Base-by-base conservation (phyloP, 306 rosid species). In the Dalbergia cultrata region DNA sequence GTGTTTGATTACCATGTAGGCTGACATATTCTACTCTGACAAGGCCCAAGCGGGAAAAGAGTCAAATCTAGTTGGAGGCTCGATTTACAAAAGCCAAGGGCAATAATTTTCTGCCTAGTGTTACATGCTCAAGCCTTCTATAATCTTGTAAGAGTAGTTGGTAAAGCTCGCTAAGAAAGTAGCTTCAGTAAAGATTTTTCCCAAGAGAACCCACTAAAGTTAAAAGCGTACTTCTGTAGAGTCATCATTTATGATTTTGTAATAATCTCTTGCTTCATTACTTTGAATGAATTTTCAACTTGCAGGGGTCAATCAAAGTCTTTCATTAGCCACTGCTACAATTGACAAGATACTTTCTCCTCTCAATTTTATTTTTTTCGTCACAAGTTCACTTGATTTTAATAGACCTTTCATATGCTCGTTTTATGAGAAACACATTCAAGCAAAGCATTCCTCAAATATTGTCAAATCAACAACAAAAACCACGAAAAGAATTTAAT, bases 391-490 rank as follows among this genome's bases (percentile, higher is more conserved):
- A 45, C 54, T 56, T 8, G 21, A 16, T n/a, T n/a, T 35, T 0
- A 35, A 35, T 35, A 35, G 41, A 35, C 41, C 41, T 35, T 35
- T 35, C 41, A 35, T 35, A 35, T 37, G 5, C 5, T 37, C 41
- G 3, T 3, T 34, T 34, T 0, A 37, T 0, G 7, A 37, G 41
- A 37, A 37, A 37, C 41, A 37, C 21, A 58, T 21, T 74, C 39
- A 58, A 62, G 17, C 8, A 62, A 72, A 35, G 52, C 66, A 67
- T 54, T 77, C 67, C 58, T 41, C 26, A 31, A 73, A 71, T 8
- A 37, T 16, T 9, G 79, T 37, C n/a, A 80, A 72, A 72, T 80
- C 10, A 47, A 47, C 53, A 13, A 5, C 53, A 47, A 47, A 47
- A 12, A 47, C 53, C 53, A 47, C 14, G 53, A 47, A 52, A 62